Percentiles rank a stretch among this genome's conserved stretches.
Conservation (phyloP, 345 rosid species). For the Citropsis articulata region DNA sequence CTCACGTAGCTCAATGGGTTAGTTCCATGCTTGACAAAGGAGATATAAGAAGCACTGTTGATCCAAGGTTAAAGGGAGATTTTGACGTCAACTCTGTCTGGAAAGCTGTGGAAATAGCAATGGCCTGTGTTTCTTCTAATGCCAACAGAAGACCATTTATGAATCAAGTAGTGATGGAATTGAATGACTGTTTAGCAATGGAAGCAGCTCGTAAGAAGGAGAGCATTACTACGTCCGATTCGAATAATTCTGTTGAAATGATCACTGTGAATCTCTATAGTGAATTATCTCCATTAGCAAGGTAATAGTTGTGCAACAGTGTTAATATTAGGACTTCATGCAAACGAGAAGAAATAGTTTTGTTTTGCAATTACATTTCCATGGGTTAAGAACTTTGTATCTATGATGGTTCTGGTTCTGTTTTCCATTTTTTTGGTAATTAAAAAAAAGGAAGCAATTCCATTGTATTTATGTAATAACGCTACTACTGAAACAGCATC, state of each 20-base stretch:
- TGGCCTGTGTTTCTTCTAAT: slow-evolving; percentile 35
- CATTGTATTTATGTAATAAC: too few species aligned
- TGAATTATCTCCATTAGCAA: background rate
- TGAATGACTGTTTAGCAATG: slow-evolving; percentile 27
- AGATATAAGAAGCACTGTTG: slow-evolving; percentile 39
- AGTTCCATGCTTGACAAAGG: slow-evolving; percentile 33
- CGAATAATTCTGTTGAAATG: background rate
- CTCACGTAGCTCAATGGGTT: slow-evolving; percentile 38
- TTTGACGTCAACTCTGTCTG: slow-evolving; percentile 31
- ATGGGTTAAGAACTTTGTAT: too few species aligned
- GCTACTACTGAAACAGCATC: too few species aligned
- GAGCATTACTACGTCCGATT: background rate
- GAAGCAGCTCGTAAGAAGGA: background rate
- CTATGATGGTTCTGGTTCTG: too few species aligned
- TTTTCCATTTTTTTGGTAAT: too few species aligned
- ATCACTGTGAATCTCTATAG: background rate
- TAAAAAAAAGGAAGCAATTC: too few species aligned
- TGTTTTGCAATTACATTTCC: too few species aligned
- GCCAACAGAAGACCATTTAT: slow-evolving; percentile 34
- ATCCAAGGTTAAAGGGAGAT: slow-evolving; percentile 37
- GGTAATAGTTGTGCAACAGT: background rate
- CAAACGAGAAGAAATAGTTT: too few species aligned
- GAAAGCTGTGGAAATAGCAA: slow-evolving; percentile 47
- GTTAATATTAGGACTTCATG: too few species aligned
- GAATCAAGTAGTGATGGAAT: slow-evolving; percentile 31